Evolutionary conservation across 208 protist species (phyloP).

Genomic region (Leptomonas seymouri): DNA sequence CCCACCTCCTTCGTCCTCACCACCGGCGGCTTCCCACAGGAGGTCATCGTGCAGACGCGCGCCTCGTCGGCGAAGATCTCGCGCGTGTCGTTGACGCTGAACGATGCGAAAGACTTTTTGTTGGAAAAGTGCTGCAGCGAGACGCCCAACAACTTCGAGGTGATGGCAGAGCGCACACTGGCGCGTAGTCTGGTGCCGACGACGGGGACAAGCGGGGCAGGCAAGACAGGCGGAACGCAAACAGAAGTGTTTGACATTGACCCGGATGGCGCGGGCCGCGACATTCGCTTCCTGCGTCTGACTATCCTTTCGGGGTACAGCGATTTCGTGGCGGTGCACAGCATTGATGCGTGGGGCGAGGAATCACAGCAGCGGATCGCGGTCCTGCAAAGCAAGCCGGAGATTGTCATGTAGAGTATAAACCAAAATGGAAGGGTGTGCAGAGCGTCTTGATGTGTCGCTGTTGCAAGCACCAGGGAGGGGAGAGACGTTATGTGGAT

Average conservation of each 20-base stretch:
- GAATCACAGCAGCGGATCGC: constrained; percentile 88
- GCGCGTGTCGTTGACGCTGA: constrained; percentile 47
- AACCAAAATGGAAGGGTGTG: no score
- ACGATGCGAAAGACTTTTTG: constrained; percentile 78
- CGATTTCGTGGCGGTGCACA: constrained; percentile 81
- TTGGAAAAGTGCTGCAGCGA: constrained; percentile 48
- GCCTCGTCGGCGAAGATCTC: constrained; percentile 63
- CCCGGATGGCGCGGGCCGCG: constrained; percentile 47
- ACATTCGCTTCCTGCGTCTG: constrained; percentile 59
- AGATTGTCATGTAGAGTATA: constrained; percentile 70
- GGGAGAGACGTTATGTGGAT: no score
- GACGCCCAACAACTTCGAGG: constrained; percentile 40
- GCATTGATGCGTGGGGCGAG: constrained; percentile 69
- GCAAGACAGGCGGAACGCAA: constrained; percentile 28
- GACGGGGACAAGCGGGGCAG: background rate
- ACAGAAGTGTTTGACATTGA: constrained; percentile 73
- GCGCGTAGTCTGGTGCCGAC: constrained; percentile 22
- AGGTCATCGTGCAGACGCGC: constrained; percentile 71
- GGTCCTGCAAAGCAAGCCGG: constrained; percentile 73
- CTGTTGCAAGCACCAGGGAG: background rate
- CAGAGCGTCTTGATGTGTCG: background rate
- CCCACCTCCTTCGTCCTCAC: constrained; percentile 73
- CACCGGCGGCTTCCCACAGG: constrained; percentile 86
- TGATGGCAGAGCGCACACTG: constrained; percentile 59
- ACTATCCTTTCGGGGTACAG: constrained; percentile 76